These are phyloP conservation scores for Termitomyces heimii DNA, from an alignment of 768 basidiomycete genomes.

Conservation along the genomic window DNA sequence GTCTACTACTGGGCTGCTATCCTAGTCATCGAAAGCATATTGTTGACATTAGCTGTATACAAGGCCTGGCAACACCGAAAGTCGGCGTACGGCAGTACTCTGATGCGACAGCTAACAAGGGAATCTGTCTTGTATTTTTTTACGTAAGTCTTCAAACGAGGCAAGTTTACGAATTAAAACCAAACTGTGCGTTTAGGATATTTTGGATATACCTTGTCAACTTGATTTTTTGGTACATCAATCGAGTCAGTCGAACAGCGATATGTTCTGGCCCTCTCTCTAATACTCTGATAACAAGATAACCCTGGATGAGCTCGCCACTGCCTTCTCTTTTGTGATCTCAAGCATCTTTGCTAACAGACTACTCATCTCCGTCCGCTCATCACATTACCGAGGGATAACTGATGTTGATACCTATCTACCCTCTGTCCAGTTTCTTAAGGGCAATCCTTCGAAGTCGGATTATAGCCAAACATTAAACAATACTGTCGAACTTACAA, in stretches of 20 bases:
- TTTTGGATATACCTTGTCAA: slow-evolving; percentile 27
- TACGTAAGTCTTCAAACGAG: slow-evolving; percentile 17
- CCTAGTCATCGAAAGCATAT: slow-evolving; percentile 21
- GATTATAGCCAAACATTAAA: slow-evolving; percentile 4
- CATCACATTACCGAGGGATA: slow-evolving; percentile 12
- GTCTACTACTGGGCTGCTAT: slow-evolving; percentile 24
- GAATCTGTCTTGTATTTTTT: slow-evolving; percentile 27
- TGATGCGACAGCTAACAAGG: slow-evolving; percentile 23
- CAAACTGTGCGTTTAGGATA: slow-evolving; percentile 18
- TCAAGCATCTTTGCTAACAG: slow-evolving; percentile 24
- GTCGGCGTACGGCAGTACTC: slow-evolving; percentile 12
- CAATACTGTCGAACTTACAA: slow-evolving; percentile 12
- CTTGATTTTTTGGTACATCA: slow-evolving; percentile 25
- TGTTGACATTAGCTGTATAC: slow-evolving; percentile 22
- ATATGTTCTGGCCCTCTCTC: neutral
- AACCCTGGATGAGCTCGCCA: slow-evolving; percentile 24
- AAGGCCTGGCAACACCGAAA: slow-evolving; percentile 24
- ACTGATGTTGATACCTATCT: slow-evolving; percentile 14
- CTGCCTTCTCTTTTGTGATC: slow-evolving; percentile 23
- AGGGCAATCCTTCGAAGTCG: neutral
- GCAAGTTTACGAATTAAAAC: neutral
- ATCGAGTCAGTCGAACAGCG: slow-evolving; percentile 15
- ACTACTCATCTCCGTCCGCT: slow-evolving; percentile 23
- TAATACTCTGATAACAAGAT: slow-evolving; percentile 17
- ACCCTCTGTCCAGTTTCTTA: slow-evolving; percentile 14